Percentiles rank a stretch among this genome's conserved stretches.
Conservation (phyloP, 2,329 filamentous ascomycete species). For the Apiospora arundinis region DNA sequence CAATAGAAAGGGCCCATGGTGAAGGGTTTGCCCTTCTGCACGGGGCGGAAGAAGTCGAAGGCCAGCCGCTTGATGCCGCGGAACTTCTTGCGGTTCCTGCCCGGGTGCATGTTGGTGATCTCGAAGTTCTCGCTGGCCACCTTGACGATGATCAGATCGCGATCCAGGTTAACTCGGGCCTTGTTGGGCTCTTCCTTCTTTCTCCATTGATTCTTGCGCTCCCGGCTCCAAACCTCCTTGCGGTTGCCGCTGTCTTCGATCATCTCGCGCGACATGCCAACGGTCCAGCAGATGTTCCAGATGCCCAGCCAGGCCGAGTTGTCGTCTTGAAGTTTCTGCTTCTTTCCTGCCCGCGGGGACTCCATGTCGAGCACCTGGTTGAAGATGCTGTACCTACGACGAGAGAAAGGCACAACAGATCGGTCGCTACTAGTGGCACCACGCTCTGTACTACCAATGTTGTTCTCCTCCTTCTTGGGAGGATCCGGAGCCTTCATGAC, state of each 20-base stretch:
- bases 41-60: conserved; percentile 18
- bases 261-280: background rate
- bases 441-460: too few species aligned
- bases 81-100: conserved; percentile 15
- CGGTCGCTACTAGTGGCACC: too few species aligned
- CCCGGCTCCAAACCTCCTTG: background rate
- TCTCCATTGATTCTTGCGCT: background rate
- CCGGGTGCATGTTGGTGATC: conserved; percentile 4
- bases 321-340: background rate
- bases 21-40: background rate
- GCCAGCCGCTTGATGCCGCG: conserved; percentile 17
- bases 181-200: background rate
- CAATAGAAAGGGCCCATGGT: background rate
- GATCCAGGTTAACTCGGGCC: conserved; percentile 8
- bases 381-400: too few species aligned
- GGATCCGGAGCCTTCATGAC: conserved; percentile 17
- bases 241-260: background rate
- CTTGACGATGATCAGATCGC: conserved; percentile 23
- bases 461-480: too few species aligned
- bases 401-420: too few species aligned
- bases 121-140: conserved; percentile 24
- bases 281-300: background rate
- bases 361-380: background rate
- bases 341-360: background rate
- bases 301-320: background rate